Conservation (phyloP, 2,329 filamentous ascomycete species). For the Seiridium cupressi region DNA sequence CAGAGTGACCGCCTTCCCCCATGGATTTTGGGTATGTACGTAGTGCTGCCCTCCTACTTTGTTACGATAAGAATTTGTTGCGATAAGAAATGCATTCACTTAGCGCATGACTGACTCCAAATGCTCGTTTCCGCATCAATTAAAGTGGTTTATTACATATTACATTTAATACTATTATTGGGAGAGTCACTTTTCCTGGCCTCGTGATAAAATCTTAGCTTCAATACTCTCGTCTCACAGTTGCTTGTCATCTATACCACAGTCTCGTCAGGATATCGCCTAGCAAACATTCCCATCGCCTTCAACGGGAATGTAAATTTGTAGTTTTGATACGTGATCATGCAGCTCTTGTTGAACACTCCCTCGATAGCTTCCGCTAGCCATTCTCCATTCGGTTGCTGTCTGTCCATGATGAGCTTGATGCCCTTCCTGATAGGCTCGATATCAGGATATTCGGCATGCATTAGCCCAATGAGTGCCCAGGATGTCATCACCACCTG, state of each 20-base stretch:
- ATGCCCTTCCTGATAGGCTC: slow-evolving; percentile 72
- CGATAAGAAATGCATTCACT: too few relatives aligned
- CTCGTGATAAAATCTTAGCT: too few relatives aligned
- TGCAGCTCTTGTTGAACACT: slow-evolving; percentile 98
- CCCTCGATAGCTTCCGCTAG: slow-evolving; percentile 93
- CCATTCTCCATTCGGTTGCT: slow-evolving; percentile 91
- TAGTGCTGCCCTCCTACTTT: too few relatives aligned
- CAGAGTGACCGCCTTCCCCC: neutral
- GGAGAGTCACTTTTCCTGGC: neutral
- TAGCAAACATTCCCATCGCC: slow-evolving; percentile 85
- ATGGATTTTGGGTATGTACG: too few relatives aligned
- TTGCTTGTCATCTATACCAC: slow-evolving; percentile 30
- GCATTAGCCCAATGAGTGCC: slow-evolving; percentile 79
- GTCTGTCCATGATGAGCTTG: slow-evolving; percentile 78
- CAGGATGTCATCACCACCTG: slow-evolving; percentile 95
- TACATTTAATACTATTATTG: neutral
- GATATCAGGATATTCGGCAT: slow-evolving; percentile 76
- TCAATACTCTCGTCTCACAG: neutral
- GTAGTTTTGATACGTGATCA: slow-evolving; percentile 99
- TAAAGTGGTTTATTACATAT: neutral
- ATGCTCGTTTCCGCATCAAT: too few relatives aligned
- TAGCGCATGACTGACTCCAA: too few relatives aligned
- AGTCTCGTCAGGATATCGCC: slow-evolving; percentile 65
- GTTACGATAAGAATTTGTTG: neutral
- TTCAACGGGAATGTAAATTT: slow-evolving; percentile 96